Evolutionary conservation across 176 grass and related monocot species (phyloP), one percentile per base, ranked within the genome.

Genomic region (Aegilops tauschii): DNA sequence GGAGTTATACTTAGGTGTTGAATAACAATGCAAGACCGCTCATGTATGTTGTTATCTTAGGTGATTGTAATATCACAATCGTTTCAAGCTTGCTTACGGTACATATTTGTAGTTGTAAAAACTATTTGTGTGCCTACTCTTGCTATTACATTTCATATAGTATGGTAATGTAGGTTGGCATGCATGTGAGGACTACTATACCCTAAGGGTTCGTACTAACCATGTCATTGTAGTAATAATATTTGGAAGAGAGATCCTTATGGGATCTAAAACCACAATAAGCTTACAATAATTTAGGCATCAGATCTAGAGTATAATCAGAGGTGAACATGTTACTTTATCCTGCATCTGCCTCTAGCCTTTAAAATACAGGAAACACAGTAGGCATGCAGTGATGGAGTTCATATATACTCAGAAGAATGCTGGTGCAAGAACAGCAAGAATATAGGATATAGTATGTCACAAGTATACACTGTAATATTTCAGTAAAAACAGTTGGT

Each of bases 401-500:
- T 50, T 72, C 69, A 72, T 7, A 72, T 37, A 25, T 35, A 91
- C 59, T 50, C 49, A 56, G 62, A 87, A 85, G 69, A 75, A 81
- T 76, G 81, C 68, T 10, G 23, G 69, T 64, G 81, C 52, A 62
- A 52, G 66, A 77, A 72, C 72, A 80, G 64, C 13, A 86, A 72
- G 52, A 78, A 87, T 76, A 25, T 84, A 80, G 42, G 49, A 80
- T 86, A 89, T 88, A 88, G 88, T 85, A 82, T 91, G 86, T 92
- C 86, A 25, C 73, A 83, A 87, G 87, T 97, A 81, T 94, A 94
- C 83, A 89, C 80, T 92, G 73, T 92, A 83, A 93, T 77, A 78
- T 74, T 89, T 87, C 25, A 50, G 85, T 88, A 93, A 92, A 80
- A 84, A 70, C 73, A 88, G 63, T 87, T 86, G 81, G 28, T 40